Conservation (phyloP, 257 asterid species). For the Anisodus tanguticus region DNA sequence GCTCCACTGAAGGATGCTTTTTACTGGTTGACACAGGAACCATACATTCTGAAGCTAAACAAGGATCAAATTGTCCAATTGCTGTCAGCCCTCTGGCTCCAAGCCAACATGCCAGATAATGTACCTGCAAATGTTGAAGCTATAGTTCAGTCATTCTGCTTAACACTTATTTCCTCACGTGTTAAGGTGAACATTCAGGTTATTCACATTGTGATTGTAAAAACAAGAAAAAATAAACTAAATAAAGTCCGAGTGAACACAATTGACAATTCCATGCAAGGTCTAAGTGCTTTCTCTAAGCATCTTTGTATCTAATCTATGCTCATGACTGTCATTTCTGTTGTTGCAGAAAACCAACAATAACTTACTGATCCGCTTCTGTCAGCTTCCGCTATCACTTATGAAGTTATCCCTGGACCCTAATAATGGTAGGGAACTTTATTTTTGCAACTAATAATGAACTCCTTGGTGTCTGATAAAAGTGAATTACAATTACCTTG, state of each 20-base stretch:
- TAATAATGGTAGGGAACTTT: slow-evolving; percentile 52
- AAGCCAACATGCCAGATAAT: slow-evolving; percentile 78
- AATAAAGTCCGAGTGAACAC: background rate
- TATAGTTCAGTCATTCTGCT: slow-evolving; percentile 89
- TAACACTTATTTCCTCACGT: slow-evolving; percentile 65
- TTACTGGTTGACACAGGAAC: slow-evolving; percentile 61
- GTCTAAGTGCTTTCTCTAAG: background rate
- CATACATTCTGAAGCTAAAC: slow-evolving; percentile 65
- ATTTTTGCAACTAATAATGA: slow-evolving; percentile 1
- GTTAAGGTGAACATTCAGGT: slow-evolving; percentile 57
- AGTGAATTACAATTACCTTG: slow-evolving; percentile 20
- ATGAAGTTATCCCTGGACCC: slow-evolving; percentile 73
- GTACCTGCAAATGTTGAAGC: slow-evolving; percentile 90
- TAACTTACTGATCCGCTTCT: slow-evolving; percentile 61
- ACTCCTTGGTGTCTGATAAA: background rate
- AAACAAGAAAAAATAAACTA: background rate
- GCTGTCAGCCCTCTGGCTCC: slow-evolving; percentile 86
- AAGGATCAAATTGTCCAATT: slow-evolving; percentile 89
- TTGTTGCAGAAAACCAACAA: slow-evolving; percentile 65
- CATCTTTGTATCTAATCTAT: slow-evolving; percentile 24
- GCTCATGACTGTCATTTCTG: slow-evolving; percentile 25
- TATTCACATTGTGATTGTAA: background rate
- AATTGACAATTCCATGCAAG: slow-evolving; percentile 45
- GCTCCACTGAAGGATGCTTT: slow-evolving; percentile 49
- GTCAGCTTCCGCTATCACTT: slow-evolving; percentile 82